Base-by-base conservation (phyloP, 2,329 filamentous ascomycete species). In the Fusarium nodosum region DNA sequence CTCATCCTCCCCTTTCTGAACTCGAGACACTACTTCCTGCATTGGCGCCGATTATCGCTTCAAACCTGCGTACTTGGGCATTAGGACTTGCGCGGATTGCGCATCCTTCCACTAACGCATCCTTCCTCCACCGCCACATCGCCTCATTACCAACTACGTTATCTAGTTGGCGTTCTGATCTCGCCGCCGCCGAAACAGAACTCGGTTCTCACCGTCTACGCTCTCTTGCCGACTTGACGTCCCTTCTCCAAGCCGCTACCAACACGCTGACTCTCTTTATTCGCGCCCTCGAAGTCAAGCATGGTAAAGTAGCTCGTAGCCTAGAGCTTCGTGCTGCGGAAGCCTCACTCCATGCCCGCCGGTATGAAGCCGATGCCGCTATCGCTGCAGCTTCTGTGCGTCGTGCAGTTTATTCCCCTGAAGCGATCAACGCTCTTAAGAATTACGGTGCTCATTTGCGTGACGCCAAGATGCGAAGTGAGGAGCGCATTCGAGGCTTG, bases 51-150 rank as follows among this genome's bases (percentile, higher is more conserved):
- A 77, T 88, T 7, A 64, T 89, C 20, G 87, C 86, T 4, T 72
- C 79, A 0, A 79, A 80, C n/a, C 80, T 90, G 1, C 83, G 85
- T 56, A 74, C 79, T 2, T 81, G 83, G 16, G 86, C 87, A 28
- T 78, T 82, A 16, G 72, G 79, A 18, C 79, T 88, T 26, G 81
- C 85, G 2, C 83, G 86, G 39, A 78, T 86, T 34, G 75, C 81
- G 5, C 81, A 83, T 66, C 85, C 85, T 0, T 78, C 78, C 18
- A 86, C 84, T 1, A 87, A 87, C 75, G 80, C 85, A 1, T 86
- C 86, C 22, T 87, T 82, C 72, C 79, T 89, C n/a, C 88, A 90
- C 78, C 86, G 88, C 22, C 77, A 81, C 26, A 84, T 90, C 51
- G 80, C 86, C 2, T 78, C 81, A 20, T 79, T 91, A 3, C 78